Base-by-base conservation (phyloP, 305 asterid genomes). In the Fraxinus platypoda region DNA sequence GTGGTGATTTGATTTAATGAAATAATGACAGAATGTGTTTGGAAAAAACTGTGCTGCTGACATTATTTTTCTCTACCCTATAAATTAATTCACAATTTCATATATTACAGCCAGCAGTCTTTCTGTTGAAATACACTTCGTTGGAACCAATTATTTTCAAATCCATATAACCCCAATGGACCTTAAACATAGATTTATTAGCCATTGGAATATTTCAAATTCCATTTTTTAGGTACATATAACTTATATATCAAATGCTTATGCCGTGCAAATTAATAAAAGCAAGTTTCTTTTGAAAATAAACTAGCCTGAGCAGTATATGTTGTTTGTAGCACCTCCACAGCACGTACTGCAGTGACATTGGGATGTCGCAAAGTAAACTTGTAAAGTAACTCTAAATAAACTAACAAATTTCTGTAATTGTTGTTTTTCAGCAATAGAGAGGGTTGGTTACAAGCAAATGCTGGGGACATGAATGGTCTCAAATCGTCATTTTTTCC, bases 391-490 rank as follows among this genome's bases (percentile, higher is more conserved):
- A 54, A 54, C 13, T 25, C n/a, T 49, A 37, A 37, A 49, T 28
- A n/a, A 7, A 33, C 75, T 81, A 74, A 81, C 68, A 59, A 57
- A 31, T 52, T 33, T 33, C 75, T 1, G 33, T 11, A 54, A 54
- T 26, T 35, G 23, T 68, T 73, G 6, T 80, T 76, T 57, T 68
- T 68, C 80, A 91, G 95, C 81, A 84, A 90, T 84, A 84, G 95
- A 88, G 97, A 93, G 82, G 92, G 89, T 26, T 94, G 95, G 97
- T 74, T 88, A 75, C 97, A 93, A 78, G 78, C 84, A 68, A 91
- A 87, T 73, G 82, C 84, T 2, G 87, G 86, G 38, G 97, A 93
- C 37, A 76, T 88, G 52, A 92, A 87, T 72, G 86, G 86, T 76
- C 88, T 87, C 68, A 89, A 94, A 86, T 84, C 91, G 17, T 86